These are phyloP conservation scores for Komagataella pseudopastoris DNA, from an alignment of 805 yeast species.

Conservation along the genomic window DNA sequence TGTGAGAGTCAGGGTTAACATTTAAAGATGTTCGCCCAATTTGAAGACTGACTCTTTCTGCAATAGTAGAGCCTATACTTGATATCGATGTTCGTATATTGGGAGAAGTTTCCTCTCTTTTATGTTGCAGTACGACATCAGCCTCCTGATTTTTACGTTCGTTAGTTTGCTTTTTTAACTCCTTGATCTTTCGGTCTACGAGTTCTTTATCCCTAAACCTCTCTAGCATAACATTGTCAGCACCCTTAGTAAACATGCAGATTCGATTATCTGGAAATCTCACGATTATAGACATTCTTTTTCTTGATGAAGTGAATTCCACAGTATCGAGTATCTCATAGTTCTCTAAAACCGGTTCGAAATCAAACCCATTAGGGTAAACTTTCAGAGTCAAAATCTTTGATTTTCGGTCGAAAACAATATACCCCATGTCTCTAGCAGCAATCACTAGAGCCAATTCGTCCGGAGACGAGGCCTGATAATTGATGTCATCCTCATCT, in stretches of 20 bases:
- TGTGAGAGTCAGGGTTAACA: slow-evolving; percentile 18
- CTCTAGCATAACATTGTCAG: slow-evolving; percentile 82
- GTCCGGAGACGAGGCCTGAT: slow-evolving; percentile 95
- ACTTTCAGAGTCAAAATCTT: slow-evolving; percentile 52
- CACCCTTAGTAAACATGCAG: slow-evolving; percentile 84
- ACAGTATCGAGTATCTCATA: slow-evolving; percentile 71
- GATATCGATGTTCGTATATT: slow-evolving; percentile 16
- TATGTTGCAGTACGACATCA: slow-evolving; percentile 45
- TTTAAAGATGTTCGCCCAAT: slow-evolving; percentile 5
- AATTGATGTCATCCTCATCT: slow-evolving; percentile 41
- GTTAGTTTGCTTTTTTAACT: slow-evolving; percentile 40
- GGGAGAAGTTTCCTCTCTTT: slow-evolving; percentile 25
- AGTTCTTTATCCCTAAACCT: slow-evolving; percentile 42
- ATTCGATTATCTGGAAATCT: slow-evolving; percentile 64
- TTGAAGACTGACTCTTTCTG: slow-evolving; percentile 16
- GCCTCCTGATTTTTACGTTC: slow-evolving; percentile 72
- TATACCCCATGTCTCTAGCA: slow-evolving; percentile 88
- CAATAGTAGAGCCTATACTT: slow-evolving; percentile 7
- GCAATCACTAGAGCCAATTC: slow-evolving; percentile 89
- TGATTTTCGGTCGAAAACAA: slow-evolving; percentile 59
- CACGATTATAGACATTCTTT: slow-evolving; percentile 87
- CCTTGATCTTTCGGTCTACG: slow-evolving; percentile 53
- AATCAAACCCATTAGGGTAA: slow-evolving; percentile 72
- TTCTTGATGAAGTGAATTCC: slow-evolving; percentile 79
- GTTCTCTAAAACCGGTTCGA: slow-evolving; percentile 45